A percentile compares a stretch with the other conserved stretches of the same genome.
Conservation (phyloP, 768 basidiomycete species). For the Suillus lakei region DNA sequence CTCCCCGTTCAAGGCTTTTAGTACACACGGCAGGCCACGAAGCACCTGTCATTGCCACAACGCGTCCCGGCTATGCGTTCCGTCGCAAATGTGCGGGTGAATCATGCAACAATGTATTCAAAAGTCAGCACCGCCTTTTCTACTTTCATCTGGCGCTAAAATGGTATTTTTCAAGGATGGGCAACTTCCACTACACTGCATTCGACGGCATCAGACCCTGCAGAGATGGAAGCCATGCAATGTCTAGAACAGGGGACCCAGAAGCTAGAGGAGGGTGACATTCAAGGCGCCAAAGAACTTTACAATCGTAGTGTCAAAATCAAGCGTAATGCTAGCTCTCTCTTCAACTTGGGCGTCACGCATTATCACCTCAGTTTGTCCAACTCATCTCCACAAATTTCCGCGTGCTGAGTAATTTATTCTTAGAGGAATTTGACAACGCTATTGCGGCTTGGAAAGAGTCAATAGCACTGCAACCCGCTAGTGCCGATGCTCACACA, state of each 20-base stretch:
- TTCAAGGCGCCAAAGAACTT: conserved; percentile 74
- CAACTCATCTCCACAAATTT: conserved; percentile 20
- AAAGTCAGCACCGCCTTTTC: conserved; percentile 33
- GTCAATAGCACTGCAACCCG: conserved; percentile 78
- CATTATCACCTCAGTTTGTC: conserved; percentile 82
- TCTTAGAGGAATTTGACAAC: conserved; percentile 82
- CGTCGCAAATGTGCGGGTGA: conserved; percentile 14
- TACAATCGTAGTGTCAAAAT: conserved; percentile 84
- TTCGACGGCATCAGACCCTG: conserved; percentile 83
- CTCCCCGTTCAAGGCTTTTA: conserved; percentile 21
- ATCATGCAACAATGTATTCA: conserved; percentile 18
- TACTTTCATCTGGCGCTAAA: background rate
- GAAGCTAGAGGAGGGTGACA: conserved; percentile 86
- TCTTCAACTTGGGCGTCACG: conserved; percentile 90
- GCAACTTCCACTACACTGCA: conserved; percentile 82
- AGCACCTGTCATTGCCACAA: conserved; percentile 6
- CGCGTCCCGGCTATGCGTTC: conserved; percentile 11
- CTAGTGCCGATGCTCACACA: conserved; percentile 86
- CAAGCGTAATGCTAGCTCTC: conserved; percentile 75
- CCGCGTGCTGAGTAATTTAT: conserved; percentile 18
- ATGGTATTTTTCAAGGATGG: conserved; percentile 51
- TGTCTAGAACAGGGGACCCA: conserved; percentile 84
- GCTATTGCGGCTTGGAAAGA: conserved; percentile 89
- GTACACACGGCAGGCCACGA: conserved; percentile 19
- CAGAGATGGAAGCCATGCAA: conserved; percentile 75